These are phyloP conservation scores for Phytophthora pini DNA, from an alignment of 352 stramenopile species.

Conservation along the genomic window DNA sequence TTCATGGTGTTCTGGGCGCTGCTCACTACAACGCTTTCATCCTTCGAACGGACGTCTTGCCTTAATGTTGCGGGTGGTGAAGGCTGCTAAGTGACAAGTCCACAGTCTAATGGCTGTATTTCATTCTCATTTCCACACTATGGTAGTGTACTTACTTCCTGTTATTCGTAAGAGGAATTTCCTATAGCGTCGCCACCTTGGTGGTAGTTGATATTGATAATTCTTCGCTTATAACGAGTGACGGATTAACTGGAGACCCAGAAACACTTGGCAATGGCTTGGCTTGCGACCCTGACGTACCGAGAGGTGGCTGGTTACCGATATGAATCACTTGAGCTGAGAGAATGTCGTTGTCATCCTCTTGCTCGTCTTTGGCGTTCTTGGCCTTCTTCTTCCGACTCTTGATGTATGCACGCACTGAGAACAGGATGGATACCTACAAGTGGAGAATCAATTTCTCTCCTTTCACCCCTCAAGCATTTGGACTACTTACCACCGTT, in stretches of 20 bases:
- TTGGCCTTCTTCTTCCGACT: neutral
- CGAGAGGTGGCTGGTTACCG: neutral
- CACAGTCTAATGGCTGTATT: constrained; percentile 25
- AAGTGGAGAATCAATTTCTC: no score
- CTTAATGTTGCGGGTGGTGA: constrained; percentile 70
- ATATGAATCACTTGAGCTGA: neutral
- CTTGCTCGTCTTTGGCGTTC: neutral
- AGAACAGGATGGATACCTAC: no score
- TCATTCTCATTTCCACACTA: constrained; percentile 2
- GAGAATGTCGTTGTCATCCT: neutral
- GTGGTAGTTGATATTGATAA: neutral
- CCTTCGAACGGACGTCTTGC: constrained; percentile 63
- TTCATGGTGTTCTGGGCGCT: constrained; percentile 65
- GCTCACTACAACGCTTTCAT: constrained; percentile 58
- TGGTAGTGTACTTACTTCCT: no score
- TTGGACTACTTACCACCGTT: no score
- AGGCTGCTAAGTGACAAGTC: constrained; percentile 43
- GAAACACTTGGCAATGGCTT: neutral
- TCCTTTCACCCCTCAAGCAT: no score
- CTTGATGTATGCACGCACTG: no score
- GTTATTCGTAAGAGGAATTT: constrained; percentile 14
- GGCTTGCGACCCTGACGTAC: neutral
- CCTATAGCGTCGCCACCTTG: constrained; percentile 21
- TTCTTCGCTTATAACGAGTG: constrained; percentile 4
- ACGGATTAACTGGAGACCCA: neutral